Evolutionary conservation across 352 stramenopile genomes (phyloP), one percentile per base, ranked within the genome.

Genomic region (Pythium guiyangense): DNA sequence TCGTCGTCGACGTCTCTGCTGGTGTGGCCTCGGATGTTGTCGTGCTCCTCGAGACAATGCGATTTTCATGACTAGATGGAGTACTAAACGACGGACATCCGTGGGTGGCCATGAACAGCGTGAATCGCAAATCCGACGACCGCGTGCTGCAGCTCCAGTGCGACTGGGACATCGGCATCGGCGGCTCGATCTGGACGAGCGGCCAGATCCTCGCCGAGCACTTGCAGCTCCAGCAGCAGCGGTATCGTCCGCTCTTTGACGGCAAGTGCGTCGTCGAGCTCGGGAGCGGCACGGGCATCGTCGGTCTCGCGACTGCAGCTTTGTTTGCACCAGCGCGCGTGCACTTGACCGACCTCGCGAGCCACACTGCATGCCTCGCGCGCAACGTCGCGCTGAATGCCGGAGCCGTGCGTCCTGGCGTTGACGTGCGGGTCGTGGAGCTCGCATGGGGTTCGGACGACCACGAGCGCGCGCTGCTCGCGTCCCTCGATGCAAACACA

Each of bases 161-260:
- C 66, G 72, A 91, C 60, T 94, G 84, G 84, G 67, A 81, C 51
- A 69, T 89, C 29, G 84, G 84, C 52, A 94, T 94, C 61, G 84
- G 84, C 57, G 84, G 84, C 49, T 92, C 79, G 12, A 67, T 94
- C 29, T 94, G 84, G 84, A 94, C 84, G 3, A 94, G 84, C 55
- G 84, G 81, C 6, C 70, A 88, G 68, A 70, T 94, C 26, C 69
- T 94, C 20, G 74, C 72, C 17, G 70, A 73, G 4, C 72, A 92
- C 49, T 58, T 94, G 25, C 69, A 83, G 63, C 50, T 71, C 20
- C 72, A 92, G 48, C 72, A 74, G 14, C 52, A 62, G 10, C 49
- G 60, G 25, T 89, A 88, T 57, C 60, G 69, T 4, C 53, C 65
- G 29, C 58, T 86, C 27, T 88, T 94, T 46, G 48, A 81, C 27